A percentile compares a stretch with the other conserved stretches of the same genome.
phyloP scores from a whole-genome alignment of 805 yeast genomes.

The Vanderwaltozyma polyspora region DNA sequence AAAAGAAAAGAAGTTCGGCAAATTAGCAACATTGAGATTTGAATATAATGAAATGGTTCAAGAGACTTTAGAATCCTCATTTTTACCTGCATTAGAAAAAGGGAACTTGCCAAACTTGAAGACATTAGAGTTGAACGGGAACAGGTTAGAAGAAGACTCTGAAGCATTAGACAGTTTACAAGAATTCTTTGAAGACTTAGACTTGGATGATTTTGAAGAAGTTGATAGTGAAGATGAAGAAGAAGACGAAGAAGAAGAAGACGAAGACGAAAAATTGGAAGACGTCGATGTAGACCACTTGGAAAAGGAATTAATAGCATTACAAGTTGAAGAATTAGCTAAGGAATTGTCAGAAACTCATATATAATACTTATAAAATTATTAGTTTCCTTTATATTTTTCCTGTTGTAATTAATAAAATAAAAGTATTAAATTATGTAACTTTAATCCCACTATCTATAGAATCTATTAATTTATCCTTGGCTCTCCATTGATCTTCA shows the following conservation, averaged over 20 bases:
- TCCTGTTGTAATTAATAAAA: no score
- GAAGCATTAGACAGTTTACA: slow-evolving; percentile 51
- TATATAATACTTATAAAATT: no score
- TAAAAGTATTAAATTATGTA: slow-evolving; percentile 1
- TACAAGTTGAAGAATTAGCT: slow-evolving; percentile 36
- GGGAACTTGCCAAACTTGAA: slow-evolving; percentile 49
- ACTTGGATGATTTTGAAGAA: slow-evolving; percentile 90
- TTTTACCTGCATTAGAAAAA: slow-evolving; percentile 41
- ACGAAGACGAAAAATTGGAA: slow-evolving; percentile 34
- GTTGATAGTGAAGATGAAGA: slow-evolving; percentile 46
- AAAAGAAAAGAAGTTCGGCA: slow-evolving; percentile 28
- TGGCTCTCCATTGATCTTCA: slow-evolving; percentile 60
- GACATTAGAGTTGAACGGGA: slow-evolving; percentile 80
- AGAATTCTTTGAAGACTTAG: slow-evolving; percentile 71
- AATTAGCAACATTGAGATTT: slow-evolving; percentile 51
- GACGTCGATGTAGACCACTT: slow-evolving; percentile 37
- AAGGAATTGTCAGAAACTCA: slow-evolving; percentile 46
- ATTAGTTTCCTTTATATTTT: no score
- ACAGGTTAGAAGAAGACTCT: slow-evolving; percentile 82
- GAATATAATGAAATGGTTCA: slow-evolving; percentile 83
- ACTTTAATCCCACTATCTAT: slow-evolving; percentile 28
- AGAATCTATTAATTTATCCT: slow-evolving; percentile 42
- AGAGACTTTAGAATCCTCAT: slow-evolving; percentile 42
- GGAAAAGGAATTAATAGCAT: slow-evolving; percentile 35
- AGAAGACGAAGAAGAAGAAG: slow-evolving; percentile 30